Percentiles rank a stretch among this genome's conserved stretches.
Conservation (phyloP, 2,329 filamentous ascomycete genomes). For the Penicillium polonicum region DNA sequence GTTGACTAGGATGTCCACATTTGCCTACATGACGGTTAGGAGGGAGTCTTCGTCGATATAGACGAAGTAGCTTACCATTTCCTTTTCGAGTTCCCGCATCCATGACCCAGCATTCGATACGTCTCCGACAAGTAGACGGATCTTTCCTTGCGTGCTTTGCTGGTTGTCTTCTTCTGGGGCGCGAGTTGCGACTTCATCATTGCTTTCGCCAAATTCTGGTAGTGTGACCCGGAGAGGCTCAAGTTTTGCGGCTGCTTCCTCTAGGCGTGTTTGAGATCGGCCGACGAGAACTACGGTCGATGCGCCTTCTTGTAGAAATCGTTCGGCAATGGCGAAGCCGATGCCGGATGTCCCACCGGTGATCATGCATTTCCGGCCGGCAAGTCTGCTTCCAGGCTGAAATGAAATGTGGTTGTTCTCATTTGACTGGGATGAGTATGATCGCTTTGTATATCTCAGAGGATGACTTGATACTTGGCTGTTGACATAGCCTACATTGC, state of each 20-base stretch:
- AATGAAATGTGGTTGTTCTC: slow-evolving; percentile 1
- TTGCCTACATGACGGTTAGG: slow-evolving; percentile 23
- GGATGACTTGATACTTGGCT: not conserved
- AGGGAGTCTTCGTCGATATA: rapidly evolving
- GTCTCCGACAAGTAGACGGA: slow-evolving; percentile 39
- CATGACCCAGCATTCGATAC: slow-evolving; percentile 36
- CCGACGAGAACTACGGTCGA: slow-evolving; percentile 60
- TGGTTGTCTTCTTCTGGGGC: slow-evolving; percentile 20
- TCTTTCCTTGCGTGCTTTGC: slow-evolving; percentile 16
- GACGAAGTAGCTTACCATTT: slow-evolving; percentile 32
- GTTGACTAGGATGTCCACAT: slow-evolving; percentile 68
- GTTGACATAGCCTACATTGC: not conserved
- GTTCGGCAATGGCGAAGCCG: slow-evolving; percentile 63
- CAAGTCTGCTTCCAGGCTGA: slow-evolving; percentile 27
- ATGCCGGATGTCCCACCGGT: slow-evolving; percentile 72
- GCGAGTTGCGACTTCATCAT: slow-evolving; percentile 18
- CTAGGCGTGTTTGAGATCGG: slow-evolving; percentile 52
- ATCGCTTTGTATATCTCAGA: not conserved
- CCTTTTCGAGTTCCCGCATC: slow-evolving; percentile 38
- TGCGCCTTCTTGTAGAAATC: slow-evolving; percentile 64
- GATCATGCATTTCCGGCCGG: slow-evolving; percentile 52
- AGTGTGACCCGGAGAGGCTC: not conserved
- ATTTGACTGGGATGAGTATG: slow-evolving; percentile 10
- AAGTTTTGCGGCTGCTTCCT: slow-evolving; percentile 35
- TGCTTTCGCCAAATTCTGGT: not conserved